These are phyloP conservation scores for Lobosporangium transversale DNA, from an alignment of 192 early-diverging fungal species.

Conservation along the genomic window DNA sequence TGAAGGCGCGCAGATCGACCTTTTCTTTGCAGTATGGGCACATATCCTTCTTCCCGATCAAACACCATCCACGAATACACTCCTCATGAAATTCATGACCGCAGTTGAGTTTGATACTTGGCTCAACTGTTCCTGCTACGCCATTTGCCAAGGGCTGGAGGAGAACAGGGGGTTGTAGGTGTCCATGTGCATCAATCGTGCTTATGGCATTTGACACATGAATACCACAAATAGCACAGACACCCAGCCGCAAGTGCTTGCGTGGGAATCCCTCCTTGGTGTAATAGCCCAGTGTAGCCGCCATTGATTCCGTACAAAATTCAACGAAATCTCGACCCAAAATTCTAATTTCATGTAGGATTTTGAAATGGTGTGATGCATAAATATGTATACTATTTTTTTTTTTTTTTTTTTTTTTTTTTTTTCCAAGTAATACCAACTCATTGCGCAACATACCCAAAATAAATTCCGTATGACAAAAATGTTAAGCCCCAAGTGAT, in stretches of 20 bases:
- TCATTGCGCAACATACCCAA: too few species aligned
- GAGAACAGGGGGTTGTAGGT: conserved; percentile 40
- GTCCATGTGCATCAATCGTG: conserved; percentile 47
- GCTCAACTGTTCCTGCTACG: conserved; percentile 43
- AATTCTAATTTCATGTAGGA: conserved; percentile 44
- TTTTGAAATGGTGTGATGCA: not conserved
- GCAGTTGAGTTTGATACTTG: conserved; percentile 56
- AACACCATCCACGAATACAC: conserved; percentile 72
- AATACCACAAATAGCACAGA: conserved; percentile 69
- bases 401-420: too few species aligned
- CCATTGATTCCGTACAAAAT: conserved; percentile 71
- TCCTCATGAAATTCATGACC: conserved; percentile 70
- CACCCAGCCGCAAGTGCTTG: conserved; percentile 61
- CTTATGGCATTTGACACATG: conserved; percentile 52
- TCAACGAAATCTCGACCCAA: conserved; percentile 71
- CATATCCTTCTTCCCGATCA: conserved; percentile 72
- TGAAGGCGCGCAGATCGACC: conserved; percentile 68
- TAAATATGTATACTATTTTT: too few species aligned
- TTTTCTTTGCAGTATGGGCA: conserved; percentile 76
- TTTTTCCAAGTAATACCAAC: too few species aligned
- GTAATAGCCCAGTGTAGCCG: conserved; percentile 69
- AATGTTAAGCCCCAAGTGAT: conserved; percentile 57
- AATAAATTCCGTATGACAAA: conserved; percentile 68
- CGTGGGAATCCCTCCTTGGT: conserved; percentile 68
- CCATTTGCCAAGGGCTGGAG: conserved; percentile 39